Evolutionary conservation across 2,329 filamentous ascomycete species (phyloP), one percentile per base, ranked within the genome.

Genomic region (Penicillium digitatum): DNA sequence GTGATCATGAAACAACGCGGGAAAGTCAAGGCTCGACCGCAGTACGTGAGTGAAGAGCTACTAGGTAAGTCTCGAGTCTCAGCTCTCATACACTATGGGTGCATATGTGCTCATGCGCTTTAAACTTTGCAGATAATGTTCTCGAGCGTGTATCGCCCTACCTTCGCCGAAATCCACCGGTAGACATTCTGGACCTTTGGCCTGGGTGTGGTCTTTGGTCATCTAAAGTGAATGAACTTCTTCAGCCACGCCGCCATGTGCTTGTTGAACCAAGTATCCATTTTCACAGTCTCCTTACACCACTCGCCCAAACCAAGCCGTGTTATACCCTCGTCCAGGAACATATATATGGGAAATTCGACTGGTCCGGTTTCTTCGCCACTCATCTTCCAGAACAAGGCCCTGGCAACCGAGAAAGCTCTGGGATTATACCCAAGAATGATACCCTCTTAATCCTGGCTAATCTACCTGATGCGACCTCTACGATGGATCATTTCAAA

Each of bases 131-230:
- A 76, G 88, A 90, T 66, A 86, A 93, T 63, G 76, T 88, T 14
- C 64, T 95, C 43, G 69, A 82, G 7, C 89, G 89, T 57, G 75
- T 95, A n/a, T 83, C 82, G 2, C 81, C 82, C 1, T 85, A 84
- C 3, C 80, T 97, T 18, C 76, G 83, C 32, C 82, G 84, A 42
- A 87, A 94, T 71, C 76, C 79, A 47, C 89, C 89, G 51, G 91
- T 92, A 73, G 91, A 95, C 65, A 81, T 97, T 42, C 78, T 99
- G 64, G 93, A 97, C 68, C 77, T 96, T 53, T 90, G 92, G 70
- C 93, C 93, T 0, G 91, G 91, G 14, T 76, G 77, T 1, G 90
- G 91, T 9, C 51, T 95, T 2, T 94, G 88, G 84, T 95, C 92
- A 32, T 78, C 78, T 27, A 89, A 87, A 65, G 77, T 97, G 0